Percentiles rank a stretch among this genome's conserved stretches.
Evolutionary conservation across 345 rosid genomes (phyloP).

Genomic region (Heritiera fomes): DNA sequence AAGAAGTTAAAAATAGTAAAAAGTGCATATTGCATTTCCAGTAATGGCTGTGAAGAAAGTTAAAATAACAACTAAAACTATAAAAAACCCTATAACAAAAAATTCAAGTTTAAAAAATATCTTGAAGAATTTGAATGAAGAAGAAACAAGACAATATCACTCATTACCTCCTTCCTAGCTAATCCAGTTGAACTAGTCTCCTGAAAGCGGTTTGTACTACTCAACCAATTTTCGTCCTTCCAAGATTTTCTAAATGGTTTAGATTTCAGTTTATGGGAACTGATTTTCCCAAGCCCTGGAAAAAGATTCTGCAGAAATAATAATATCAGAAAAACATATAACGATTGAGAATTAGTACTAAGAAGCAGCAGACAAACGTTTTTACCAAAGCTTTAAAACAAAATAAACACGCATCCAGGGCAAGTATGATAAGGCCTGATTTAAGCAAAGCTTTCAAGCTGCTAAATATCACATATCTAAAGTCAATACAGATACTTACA

Average conservation of each 20-base stretch:
- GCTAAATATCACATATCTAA: neutral
- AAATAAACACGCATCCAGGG: neutral
- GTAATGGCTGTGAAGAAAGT: neutral
- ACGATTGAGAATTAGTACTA: neutral
- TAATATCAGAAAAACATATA: neutral
- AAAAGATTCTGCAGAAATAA: slow-evolving; percentile 32
- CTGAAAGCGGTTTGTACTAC: slow-evolving; percentile 25
- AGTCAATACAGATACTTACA: neutral
- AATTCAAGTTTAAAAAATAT: neutral
- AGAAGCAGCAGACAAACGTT: neutral
- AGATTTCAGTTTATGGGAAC: slow-evolving; percentile 28
- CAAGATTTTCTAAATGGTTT: slow-evolving; percentile 27
- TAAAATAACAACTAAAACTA: neutral
- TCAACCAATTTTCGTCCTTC: slow-evolving; percentile 22
- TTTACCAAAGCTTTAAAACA: neutral
- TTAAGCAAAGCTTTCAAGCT: neutral
- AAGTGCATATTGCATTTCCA: neutral
- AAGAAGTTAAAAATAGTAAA: neutral
- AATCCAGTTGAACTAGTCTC: slow-evolving; percentile 34
- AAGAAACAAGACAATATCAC: neutral
- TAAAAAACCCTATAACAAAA: neutral
- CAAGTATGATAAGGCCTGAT: neutral
- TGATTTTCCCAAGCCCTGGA: slow-evolving; percentile 20
- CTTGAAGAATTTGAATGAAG: neutral
- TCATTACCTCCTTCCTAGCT: slow-evolving; percentile 33